Conservation (phyloP, 2,329 filamentous ascomycete genomes). For the Metarhizium guizhouense region DNA sequence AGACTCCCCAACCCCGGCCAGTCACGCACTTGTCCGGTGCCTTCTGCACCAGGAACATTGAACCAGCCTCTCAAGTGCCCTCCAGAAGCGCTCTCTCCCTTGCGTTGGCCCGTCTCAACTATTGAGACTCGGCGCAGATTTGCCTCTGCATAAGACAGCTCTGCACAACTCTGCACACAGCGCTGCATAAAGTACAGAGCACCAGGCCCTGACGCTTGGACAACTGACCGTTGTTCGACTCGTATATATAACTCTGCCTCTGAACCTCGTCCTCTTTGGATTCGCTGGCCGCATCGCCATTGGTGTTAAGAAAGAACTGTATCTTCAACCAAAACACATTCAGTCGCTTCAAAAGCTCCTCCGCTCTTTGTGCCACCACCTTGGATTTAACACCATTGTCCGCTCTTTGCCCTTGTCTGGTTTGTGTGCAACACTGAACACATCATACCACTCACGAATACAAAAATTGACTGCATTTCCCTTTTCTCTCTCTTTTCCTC, state of each 20-base stretch:
- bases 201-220: neutral
- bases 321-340: neutral
- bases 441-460: neutral
- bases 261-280: neutral
- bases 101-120: constrained; percentile 6
- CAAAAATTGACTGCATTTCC: neutral
- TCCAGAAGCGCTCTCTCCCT: constrained; percentile 1
- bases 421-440: neutral
- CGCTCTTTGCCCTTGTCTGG: neutral
- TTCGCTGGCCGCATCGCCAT: neutral
- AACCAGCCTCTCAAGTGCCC: constrained; percentile 2
- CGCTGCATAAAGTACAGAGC: too few relatives aligned
- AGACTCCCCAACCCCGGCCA: neutral
- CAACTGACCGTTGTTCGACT: neutral
- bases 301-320: neutral
- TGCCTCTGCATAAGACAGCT: neutral
- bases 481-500: neutral
- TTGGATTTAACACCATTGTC: neutral
- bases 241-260: constrained; percentile 8
- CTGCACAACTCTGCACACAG: too few relatives aligned
- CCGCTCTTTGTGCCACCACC: too few relatives aligned
- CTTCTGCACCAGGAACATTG: constrained; percentile 3
- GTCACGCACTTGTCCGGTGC: neutral
- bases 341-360: neutral
- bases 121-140: constrained; percentile 3